Base-by-base conservation (phyloP, 176 grass and related monocot genomes). In the barley (Hordeum vulgare) region DNA sequence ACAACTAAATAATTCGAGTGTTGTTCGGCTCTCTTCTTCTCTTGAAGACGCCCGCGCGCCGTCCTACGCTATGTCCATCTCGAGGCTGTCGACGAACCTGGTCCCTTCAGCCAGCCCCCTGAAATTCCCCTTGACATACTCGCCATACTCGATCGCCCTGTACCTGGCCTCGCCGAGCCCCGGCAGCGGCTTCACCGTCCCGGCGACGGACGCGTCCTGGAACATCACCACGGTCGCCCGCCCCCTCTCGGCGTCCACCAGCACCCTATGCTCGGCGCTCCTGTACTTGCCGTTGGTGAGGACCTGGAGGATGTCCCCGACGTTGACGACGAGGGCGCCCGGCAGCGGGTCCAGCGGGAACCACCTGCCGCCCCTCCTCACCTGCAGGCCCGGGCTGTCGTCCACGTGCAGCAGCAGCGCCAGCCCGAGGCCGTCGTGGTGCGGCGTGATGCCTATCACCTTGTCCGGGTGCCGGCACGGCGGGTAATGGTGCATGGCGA, bases 181-280 rank as follows among this genome's bases (percentile, higher is more conserved):
- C n/a, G 24, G 59, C 9, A 61, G n/a, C 4, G 59, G 59, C 23
- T 1, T 25, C n/a, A 27, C 23, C 59, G 12, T 5, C 23, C 59
- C 64, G 47, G 39, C 39, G 40, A 56, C 45, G 1, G 2, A 11
- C 1, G 11, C 14, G 1, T 34, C 28, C 4, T 66, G 28, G 3
- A 66, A 66, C 62, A 66, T 15, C 26, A 34, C 62, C 15, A 66
- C 3, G 14, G 62, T 66, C 9, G 7, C 11, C 62, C 62, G 26
- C 0, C 13, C 14, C 6, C 7, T 9, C 14, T 34, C 29, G 29
- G 62, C 11, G 29, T 66, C 28, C 27, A 2, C 27, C 5, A 83
- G 3, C 27, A 83, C 81, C 57, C 81, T 47, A 27, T 74, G 81
- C 80, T 71, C 53, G n/a, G 75, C 59, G 81, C 81, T 84, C 41